Evolutionary conservation across 106 monocot genomes (phyloP).

Genomic region (Amphibolis antarctica): DNA sequence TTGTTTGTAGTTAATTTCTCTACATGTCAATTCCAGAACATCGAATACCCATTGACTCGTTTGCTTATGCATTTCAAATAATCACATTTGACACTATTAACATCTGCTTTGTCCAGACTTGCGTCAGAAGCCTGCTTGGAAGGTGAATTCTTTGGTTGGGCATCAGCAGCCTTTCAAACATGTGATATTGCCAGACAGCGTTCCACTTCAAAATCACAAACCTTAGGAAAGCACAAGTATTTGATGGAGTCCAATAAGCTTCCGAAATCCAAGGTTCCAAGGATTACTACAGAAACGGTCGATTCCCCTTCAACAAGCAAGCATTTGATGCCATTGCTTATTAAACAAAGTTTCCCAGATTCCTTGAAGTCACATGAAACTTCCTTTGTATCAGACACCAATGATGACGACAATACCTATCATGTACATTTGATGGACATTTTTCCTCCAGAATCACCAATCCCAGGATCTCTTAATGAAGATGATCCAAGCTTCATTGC

Average conservation of each 20-base stretch:
- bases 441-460: neutral
- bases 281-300: neutral
- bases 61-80: too few species aligned
- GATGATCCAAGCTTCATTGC: slow-evolving; percentile 3
- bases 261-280: slow-evolving; percentile 7
- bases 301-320: slow-evolving; percentile 1
- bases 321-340: neutral
- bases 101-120: slow-evolving; percentile 2
- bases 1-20: too few species aligned
- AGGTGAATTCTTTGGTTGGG: slow-evolving; percentile 7
- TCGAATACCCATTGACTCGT: too few species aligned
- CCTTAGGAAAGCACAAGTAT: slow-evolving; percentile 6
- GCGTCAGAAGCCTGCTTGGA: slow-evolving; percentile 4
- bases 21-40: too few species aligned
- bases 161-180: slow-evolving; percentile 11
- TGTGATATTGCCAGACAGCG: slow-evolving; percentile 4
- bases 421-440: neutral
- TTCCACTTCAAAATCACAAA: neutral
- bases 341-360: neutral
- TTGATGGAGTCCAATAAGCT: neutral
- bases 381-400: neutral
- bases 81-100: neutral
- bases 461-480: neutral
- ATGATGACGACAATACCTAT: neutral
- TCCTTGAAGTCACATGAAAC: neutral